Conservation (phyloP, 805 yeast genomes). For the Metschnikowia similis region DNA sequence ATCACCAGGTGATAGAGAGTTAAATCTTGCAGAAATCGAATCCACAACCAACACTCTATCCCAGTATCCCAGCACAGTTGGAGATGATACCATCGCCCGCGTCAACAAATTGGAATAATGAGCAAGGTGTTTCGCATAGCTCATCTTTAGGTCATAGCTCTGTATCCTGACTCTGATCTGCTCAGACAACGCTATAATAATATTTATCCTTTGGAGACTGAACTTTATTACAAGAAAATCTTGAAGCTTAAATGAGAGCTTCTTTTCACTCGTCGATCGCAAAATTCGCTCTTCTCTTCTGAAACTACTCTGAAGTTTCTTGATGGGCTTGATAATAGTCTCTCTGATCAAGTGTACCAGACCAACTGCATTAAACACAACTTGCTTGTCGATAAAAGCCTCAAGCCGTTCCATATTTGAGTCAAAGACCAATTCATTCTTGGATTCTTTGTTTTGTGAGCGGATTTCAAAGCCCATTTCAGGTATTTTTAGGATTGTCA, state of each 20-base stretch:
- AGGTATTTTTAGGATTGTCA: constrained; percentile 21
- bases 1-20: constrained; percentile 5
- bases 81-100: constrained; percentile 11
- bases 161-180: constrained; percentile 19
- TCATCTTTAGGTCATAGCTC: constrained; percentile 1
- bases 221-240: constrained; percentile 2
- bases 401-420: constrained; percentile 15
- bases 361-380: constrained; percentile 31
- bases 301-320: constrained; percentile 20
- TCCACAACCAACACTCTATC: constrained; percentile 15
- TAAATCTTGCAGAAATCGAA: constrained; percentile 2
- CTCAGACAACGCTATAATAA: constrained; percentile 11
- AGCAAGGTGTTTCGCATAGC: neutral
- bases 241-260: neutral
- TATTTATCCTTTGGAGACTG: constrained; percentile 9
- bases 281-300: constrained; percentile 18
- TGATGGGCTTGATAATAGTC: constrained; percentile 28
- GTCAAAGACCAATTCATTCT: constrained; percentile 2
- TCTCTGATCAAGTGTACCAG: constrained; percentile 28
- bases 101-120: constrained; percentile 4
- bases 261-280: neutral
- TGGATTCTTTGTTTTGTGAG: constrained; percentile 1
- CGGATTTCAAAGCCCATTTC: constrained; percentile 10
- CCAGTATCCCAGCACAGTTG: constrained; percentile 11
- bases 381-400: constrained; percentile 25